phyloP scores from a whole-genome alignment of 768 basidiomycete genomes.

The Fomitopsis serialis region DNA sequence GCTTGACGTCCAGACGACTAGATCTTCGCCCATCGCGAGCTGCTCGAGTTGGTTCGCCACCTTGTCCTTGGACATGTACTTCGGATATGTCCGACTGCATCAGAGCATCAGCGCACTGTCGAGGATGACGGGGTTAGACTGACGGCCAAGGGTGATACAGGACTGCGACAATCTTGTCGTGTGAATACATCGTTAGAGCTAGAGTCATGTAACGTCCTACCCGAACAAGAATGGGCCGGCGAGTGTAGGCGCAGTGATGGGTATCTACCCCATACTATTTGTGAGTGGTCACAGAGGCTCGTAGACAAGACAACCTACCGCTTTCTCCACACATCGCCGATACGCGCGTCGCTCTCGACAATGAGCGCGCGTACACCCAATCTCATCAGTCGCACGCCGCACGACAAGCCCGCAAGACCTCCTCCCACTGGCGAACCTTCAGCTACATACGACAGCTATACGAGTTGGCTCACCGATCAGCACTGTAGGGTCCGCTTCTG shows the following conservation, averaged over 20 bases:
- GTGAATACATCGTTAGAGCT: neutral
- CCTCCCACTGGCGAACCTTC: conserved; percentile 29
- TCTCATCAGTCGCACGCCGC: conserved; percentile 36
- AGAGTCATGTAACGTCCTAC: neutral
- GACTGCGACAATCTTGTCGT: conserved; percentile 19
- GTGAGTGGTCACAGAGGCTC: too few relatives aligned
- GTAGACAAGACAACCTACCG: conserved; percentile 35
- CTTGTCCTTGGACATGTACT: conserved; percentile 36
- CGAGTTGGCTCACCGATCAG: conserved; percentile 27
- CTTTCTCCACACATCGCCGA: conserved; percentile 39
- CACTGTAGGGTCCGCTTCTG: conserved; percentile 35
- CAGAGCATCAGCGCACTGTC: neutral
- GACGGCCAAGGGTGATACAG: conserved; percentile 33
- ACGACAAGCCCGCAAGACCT: conserved; percentile 36
- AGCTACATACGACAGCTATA: neutral
- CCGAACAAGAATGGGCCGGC: conserved; percentile 15
- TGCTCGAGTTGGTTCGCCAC: conserved; percentile 40
- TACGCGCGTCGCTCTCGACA: conserved; percentile 28
- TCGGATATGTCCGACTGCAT: conserved; percentile 29
- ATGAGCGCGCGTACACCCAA: conserved; percentile 34
- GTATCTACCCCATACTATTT: neutral
- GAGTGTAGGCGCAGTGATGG: conserved; percentile 32
- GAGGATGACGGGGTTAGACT: conserved; percentile 27
- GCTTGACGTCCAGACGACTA: conserved; percentile 37
- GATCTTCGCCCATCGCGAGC: conserved; percentile 34